Percentiles rank a stretch among this genome's conserved stretches.
Conservation (phyloP, 1,284 basidiomycete species). For the Moesziomyces sp. region DNA sequence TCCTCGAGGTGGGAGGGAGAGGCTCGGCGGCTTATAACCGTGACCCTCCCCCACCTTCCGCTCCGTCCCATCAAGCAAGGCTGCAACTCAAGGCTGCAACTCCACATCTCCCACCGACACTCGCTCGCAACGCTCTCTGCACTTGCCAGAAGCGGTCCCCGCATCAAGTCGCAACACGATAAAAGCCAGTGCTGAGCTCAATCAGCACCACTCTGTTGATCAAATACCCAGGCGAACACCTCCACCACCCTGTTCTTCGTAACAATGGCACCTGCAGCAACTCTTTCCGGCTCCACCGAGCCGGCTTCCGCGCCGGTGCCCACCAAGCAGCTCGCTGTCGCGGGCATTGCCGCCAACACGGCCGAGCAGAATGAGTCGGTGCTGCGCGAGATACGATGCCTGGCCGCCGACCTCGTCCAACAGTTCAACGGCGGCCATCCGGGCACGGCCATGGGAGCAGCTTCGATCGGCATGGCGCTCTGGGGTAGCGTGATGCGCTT, state of each 20-base stretch:
- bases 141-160: too few relatives aligned
- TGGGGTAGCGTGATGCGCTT: constrained; percentile 80
- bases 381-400: constrained; percentile 64
- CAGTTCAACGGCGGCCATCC: constrained; percentile 76
- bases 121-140: too few relatives aligned
- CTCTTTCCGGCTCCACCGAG: background rate
- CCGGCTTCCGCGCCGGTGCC: background rate
- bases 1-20: background rate
- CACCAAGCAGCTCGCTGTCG: background rate
- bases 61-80: background rate
- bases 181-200: background rate
- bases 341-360: constrained; percentile 3
- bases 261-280: background rate
- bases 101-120: too few relatives aligned
- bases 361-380: constrained; percentile 25
- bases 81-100: too few relatives aligned
- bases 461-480: constrained; percentile 85
- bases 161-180: too few relatives aligned
- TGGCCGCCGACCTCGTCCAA: constrained; percentile 42
- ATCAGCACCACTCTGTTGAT: background rate
- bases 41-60: background rate
- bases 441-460: constrained; percentile 75
- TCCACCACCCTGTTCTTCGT: too few relatives aligned
- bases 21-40: background rate
- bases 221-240: too few relatives aligned